Conservation (phyloP, 768 basidiomycete species). For the Pleurotus tuoliensis region DNA sequence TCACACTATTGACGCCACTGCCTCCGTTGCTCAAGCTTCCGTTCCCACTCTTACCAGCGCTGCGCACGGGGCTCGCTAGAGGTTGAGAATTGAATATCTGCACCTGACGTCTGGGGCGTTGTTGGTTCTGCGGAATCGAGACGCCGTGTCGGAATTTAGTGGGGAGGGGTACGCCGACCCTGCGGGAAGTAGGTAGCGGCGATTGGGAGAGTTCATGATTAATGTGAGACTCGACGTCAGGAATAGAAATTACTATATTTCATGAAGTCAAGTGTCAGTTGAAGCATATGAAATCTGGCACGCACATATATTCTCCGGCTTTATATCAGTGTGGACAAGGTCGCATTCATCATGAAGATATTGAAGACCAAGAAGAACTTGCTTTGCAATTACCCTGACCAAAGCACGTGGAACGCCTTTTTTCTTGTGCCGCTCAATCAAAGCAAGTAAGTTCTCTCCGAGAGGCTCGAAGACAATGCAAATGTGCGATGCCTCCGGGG, state of each 20-base stretch:
- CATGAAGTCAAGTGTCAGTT: neutral
- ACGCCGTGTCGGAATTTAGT: constrained; percentile 61
- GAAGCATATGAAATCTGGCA: constrained; percentile 19
- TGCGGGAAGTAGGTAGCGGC: constrained; percentile 70
- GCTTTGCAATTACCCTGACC: constrained; percentile 83
- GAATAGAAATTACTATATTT: constrained; percentile 69
- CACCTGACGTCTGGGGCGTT: constrained; percentile 56
- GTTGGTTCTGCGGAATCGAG: constrained; percentile 53
- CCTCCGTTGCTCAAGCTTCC: constrained; percentile 20
- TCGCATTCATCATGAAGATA: constrained; percentile 93
- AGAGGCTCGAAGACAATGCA: constrained; percentile 91
- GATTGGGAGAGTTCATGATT: constrained; percentile 62
- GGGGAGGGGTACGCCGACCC: constrained; percentile 75
- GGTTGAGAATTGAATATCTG: constrained; percentile 85
- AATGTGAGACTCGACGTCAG: constrained; percentile 76
- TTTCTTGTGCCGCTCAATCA: constrained; percentile 76
- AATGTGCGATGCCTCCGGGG: constrained; percentile 68
- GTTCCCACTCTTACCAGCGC: constrained; percentile 14
- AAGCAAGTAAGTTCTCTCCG: constrained; percentile 71
- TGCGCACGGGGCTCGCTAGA: constrained; percentile 51
- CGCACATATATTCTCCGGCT: constrained; percentile 94
- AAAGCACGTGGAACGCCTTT: constrained; percentile 79
- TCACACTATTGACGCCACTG: constrained; percentile 35
- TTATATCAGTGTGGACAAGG: constrained; percentile 90
- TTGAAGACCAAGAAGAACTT: constrained; percentile 83